Percentiles rank a stretch among this genome's conserved stretches.
Evolutionary conservation across 768 basidiomycete genomes (phyloP).

Genomic region (Galerina marginata): DNA sequence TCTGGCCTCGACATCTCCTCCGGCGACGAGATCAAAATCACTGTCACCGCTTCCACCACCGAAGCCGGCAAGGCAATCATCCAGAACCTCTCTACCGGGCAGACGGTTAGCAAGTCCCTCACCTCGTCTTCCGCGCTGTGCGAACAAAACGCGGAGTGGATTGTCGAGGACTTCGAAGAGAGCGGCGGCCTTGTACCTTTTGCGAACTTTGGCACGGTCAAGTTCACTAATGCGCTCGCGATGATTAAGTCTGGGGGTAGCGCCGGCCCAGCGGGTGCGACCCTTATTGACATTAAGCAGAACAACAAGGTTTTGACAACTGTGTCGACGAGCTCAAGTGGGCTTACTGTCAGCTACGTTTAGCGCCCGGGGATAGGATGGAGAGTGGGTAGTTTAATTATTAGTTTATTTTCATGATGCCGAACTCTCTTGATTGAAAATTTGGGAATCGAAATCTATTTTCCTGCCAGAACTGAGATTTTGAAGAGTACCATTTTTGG

Average conservation of each 20-base stretch:
- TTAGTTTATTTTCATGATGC: no score
- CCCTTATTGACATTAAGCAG: conserved; percentile 23
- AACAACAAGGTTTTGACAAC: conserved; percentile 18
- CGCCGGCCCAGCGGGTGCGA: conserved; percentile 17
- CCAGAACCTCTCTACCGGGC: conserved; percentile 20
- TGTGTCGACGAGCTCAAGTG: conserved; percentile 11
- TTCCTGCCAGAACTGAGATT: no score
- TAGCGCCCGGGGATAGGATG: not conserved
- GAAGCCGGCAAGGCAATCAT: conserved; percentile 22
- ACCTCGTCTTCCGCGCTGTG: conserved; percentile 23
- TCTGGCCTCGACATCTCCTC: conserved; percentile 20
- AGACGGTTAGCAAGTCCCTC: conserved; percentile 24
- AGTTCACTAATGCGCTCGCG: conserved; percentile 23
- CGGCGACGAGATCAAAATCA: conserved; percentile 24
- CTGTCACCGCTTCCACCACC: conserved; percentile 21
- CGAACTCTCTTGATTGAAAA: no score
- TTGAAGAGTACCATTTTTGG: no score
- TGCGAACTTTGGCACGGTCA: conserved; percentile 26
- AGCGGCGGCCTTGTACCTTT: conserved; percentile 21
- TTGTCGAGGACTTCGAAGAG: conserved; percentile 28
- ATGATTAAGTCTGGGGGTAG: conserved; percentile 12
- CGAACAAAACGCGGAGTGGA: conserved; percentile 27
- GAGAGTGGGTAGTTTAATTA: no score
- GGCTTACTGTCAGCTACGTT: conserved; percentile 15
- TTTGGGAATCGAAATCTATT: no score